phyloP scores from a whole-genome alignment of 2,329 filamentous ascomycete genomes.

The Aspergillus pseudoviridinutans region DNA sequence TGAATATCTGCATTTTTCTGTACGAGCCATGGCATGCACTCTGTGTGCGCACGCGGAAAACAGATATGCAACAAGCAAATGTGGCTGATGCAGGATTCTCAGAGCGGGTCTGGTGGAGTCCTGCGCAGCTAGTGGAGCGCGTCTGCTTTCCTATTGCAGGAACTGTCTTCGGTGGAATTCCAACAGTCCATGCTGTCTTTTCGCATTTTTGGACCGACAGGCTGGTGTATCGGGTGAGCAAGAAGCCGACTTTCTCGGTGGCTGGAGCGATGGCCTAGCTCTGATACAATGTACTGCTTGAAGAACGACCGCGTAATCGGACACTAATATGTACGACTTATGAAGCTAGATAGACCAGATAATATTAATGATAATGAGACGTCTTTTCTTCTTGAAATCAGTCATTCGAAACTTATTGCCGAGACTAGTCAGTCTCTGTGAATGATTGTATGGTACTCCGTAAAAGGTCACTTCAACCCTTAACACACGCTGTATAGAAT shows the following conservation, averaged over 20 bases:
- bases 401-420: background rate
- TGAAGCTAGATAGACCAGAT: background rate
- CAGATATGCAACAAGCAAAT: conserved; percentile 64
- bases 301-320: background rate
- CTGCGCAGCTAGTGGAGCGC: conserved; percentile 61
- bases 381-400: background rate
- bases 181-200: conserved; percentile 63
- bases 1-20: conserved; percentile 60
- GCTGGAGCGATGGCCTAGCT: background rate
- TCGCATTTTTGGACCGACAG: conserved; percentile 68
- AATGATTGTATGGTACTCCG: too few species aligned
- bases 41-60: conserved; percentile 57
- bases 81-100: conserved; percentile 61
- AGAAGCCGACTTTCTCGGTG: conserved; percentile 50
- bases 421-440: too few species aligned
- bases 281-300: background rate
- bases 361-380: background rate
- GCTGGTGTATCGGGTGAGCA: conserved; percentile 67
- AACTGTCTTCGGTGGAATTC: conserved; percentile 64
- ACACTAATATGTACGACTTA: background rate
- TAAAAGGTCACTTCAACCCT: too few species aligned
- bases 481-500: too few species aligned
- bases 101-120: conserved; percentile 51
- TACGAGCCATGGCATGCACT: conserved; percentile 66
- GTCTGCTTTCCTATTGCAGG: conserved; percentile 64